A percentile compares a stretch with the other conserved stretches of the same genome.
These are phyloP conservation scores for Venturiaceae sp. DNA, from an alignment of 2,329 filamentous ascomycete species.

Conservation along the genomic window DNA sequence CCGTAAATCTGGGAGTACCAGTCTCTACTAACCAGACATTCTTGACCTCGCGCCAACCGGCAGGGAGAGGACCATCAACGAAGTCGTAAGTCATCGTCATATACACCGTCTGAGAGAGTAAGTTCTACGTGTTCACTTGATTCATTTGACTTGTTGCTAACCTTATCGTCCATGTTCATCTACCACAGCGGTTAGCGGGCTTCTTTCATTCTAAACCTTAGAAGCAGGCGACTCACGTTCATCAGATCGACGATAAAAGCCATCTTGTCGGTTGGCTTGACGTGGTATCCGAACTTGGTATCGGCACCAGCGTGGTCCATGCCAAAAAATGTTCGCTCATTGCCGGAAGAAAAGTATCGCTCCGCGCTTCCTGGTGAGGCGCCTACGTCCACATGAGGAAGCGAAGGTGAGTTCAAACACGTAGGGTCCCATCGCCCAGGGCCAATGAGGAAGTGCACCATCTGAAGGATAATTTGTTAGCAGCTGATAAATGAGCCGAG, in stretches of 20 bases:
- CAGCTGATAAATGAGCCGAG: not conserved
- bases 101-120: not conserved
- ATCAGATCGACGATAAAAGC: slow-evolving; percentile 8
- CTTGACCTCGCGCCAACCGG: slow-evolving; percentile 1
- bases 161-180: slow-evolving; percentile 7
- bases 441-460: slow-evolving; percentile 5
- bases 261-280: slow-evolving; percentile 3
- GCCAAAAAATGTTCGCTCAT: slow-evolving; percentile 2
- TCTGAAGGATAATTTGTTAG: not conserved
- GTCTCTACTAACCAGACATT: slow-evolving; percentile 4
- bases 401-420: not conserved
- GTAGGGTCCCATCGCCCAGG: slow-evolving; percentile 4
- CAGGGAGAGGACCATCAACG: slow-evolving; percentile 4
- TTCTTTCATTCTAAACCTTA: too few relatives aligned
- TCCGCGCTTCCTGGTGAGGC: not conserved
- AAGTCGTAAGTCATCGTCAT: slow-evolving; percentile 7
- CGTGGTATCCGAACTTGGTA: slow-evolving; percentile 2
- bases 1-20: not conserved
- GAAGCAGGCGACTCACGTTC: too few relatives aligned
- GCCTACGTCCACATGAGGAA: slow-evolving; percentile 5
- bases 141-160: not conserved
- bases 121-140: not conserved
- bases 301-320: not conserved
- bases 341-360: slow-evolving; percentile 6
- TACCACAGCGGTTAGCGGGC: too few relatives aligned